These are phyloP conservation scores for Flaveria linearis DNA, from an alignment of 129 eudicot species.

Conservation along the genomic window DNA sequence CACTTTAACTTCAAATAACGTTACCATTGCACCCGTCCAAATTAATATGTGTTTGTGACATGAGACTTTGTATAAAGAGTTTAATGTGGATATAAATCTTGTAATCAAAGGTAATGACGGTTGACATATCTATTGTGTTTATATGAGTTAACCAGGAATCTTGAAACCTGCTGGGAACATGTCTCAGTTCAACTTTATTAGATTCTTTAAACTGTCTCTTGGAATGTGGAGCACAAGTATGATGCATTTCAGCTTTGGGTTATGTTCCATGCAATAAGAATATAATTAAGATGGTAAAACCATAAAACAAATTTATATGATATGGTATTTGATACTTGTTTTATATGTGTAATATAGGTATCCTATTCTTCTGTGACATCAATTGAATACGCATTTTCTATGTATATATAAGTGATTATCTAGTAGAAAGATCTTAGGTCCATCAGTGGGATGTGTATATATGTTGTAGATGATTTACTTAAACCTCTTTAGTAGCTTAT, in stretches of 20 bases:
- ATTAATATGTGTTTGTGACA: background rate
- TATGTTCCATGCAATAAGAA: conserved; percentile 25
- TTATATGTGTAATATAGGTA: too few species aligned
- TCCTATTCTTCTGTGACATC: too few species aligned
- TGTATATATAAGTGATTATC: too few species aligned
- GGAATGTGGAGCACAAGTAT: conserved; percentile 36
- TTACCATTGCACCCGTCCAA: too few species aligned
- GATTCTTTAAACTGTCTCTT: conserved; percentile 41
- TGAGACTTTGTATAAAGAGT: background rate
- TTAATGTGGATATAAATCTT: background rate
- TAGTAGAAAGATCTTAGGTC: background rate
- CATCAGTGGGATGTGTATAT: background rate
- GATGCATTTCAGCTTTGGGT: conserved; percentile 29
- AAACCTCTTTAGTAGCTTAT: background rate
- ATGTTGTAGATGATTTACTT: background rate
- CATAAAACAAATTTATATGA: too few species aligned
- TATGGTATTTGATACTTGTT: too few species aligned
- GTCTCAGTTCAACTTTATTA: conserved; percentile 35
- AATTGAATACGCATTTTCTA: too few species aligned
- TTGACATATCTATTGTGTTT: conserved; percentile 35
- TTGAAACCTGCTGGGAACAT: conserved; percentile 37
- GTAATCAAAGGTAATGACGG: conserved; percentile 9
- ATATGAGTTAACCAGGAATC: conserved; percentile 42
- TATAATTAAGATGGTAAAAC: background rate
- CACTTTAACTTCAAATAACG: too few species aligned